Evolutionary conservation across 148 eudicot species (phyloP).

Genomic region (Fagopyrum esculentum): DNA sequence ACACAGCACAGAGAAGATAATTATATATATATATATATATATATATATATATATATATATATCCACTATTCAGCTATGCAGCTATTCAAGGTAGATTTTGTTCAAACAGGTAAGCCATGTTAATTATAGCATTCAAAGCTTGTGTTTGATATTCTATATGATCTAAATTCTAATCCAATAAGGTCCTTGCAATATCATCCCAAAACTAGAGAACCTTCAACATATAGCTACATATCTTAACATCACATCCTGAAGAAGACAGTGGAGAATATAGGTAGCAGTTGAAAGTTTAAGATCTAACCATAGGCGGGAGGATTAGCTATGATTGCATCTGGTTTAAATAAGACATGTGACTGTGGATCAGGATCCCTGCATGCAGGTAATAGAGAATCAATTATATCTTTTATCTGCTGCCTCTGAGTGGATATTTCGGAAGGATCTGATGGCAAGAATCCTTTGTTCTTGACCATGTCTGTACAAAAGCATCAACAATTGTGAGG

Average conservation of each 20-base stretch:
- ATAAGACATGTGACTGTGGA: slow-evolving; percentile 22
- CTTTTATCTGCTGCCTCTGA: slow-evolving; percentile 34
- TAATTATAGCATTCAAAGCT: neutral
- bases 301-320: slow-evolving; percentile 63
- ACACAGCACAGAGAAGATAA: too few species aligned
- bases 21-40: too few species aligned
- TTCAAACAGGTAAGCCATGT: too few species aligned
- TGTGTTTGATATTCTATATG: neutral
- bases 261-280: neutral
- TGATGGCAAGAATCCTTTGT: slow-evolving; percentile 41
- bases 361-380: slow-evolving; percentile 41
- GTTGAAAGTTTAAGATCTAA: slow-evolving; percentile 24
- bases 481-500: neutral
- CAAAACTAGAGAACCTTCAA: neutral
- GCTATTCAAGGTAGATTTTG: neutral
- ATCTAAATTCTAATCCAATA: neutral
- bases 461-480: slow-evolving; percentile 35
- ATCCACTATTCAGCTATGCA: neutral
- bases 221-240: neutral
- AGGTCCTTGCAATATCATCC: neutral
- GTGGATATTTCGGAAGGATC: slow-evolving; percentile 32
- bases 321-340: slow-evolving; percentile 35
- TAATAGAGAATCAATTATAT: slow-evolving; percentile 32
- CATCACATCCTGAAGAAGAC: neutral
- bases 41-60: too few species aligned